Evolutionary conservation across 306 rosid genomes (phyloP).

Genomic region (Begonia fuchsioides): DNA sequence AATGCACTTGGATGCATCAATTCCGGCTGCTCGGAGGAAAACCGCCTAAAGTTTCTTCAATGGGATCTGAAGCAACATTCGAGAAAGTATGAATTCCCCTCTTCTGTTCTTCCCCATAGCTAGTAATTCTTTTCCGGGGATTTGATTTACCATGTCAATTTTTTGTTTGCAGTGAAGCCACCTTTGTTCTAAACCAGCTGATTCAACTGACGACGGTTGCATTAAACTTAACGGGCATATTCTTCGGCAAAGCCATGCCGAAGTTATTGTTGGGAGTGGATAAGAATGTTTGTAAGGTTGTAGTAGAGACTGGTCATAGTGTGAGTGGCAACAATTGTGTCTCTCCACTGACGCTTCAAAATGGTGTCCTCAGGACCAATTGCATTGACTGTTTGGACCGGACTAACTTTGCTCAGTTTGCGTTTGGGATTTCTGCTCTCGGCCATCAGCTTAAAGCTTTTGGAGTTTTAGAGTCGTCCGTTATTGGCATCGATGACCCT

Average conservation of each 20-base stretch:
- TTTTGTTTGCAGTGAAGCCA: conserved; percentile 45
- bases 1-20: conserved; percentile 66
- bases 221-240: conserved; percentile 49
- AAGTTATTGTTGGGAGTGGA: background rate
- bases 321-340: conserved; percentile 15
- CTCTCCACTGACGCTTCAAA: conserved; percentile 34
- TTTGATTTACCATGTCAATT: background rate
- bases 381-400: conserved; percentile 99
- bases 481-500: conserved; percentile 52
- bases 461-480: conserved; percentile 34
- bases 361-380: conserved; percentile 80
- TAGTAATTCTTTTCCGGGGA: conserved; percentile 7
- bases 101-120: conserved; percentile 1
- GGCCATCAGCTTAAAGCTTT: conserved; percentile 56
- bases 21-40: conserved; percentile 25
- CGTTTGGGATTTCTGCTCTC: conserved; percentile 65
- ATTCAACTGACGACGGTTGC: conserved; percentile 47
- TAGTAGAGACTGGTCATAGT: conserved; percentile 18
- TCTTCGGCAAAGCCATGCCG: conserved; percentile 26
- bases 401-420: conserved; percentile 89
- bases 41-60: conserved; percentile 53
- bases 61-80: conserved; percentile 86
- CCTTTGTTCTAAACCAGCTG: conserved; percentile 50
- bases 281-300: background rate
- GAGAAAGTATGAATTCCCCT: conserved; percentile 35